phyloP scores from a whole-genome alignment of 2,329 filamentous ascomycete genomes.

The Verticillium alfalfae region DNA sequence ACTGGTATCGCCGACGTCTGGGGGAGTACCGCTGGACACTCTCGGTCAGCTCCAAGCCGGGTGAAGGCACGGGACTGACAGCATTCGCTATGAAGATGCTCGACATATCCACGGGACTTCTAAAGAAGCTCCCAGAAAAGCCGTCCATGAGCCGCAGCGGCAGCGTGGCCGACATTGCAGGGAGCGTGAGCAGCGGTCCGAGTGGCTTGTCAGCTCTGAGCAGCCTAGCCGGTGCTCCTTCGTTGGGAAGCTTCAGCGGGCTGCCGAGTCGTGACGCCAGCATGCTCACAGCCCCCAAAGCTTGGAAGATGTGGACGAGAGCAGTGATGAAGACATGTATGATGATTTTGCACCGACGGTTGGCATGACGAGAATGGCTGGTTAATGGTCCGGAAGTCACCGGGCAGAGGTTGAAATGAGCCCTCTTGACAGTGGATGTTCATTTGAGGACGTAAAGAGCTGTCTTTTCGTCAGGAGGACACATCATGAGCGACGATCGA shows the following conservation, averaged over 20 bases:
- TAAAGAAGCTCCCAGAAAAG: conserved; percentile 67
- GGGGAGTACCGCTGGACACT: conserved; percentile 94
- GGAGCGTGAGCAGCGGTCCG: conserved; percentile 16
- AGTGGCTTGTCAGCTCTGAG: conserved; percentile 20
- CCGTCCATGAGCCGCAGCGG: conserved; percentile 55
- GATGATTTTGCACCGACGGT: conserved; percentile 33
- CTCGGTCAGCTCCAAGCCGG: conserved; percentile 73
- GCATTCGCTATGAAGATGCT: conserved; percentile 74
- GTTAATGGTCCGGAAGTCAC: conserved; percentile 5
- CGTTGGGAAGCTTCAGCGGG: conserved; percentile 32
- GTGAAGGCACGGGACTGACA: conserved; percentile 51
- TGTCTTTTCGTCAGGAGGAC: background rate
- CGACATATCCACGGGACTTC: conserved; percentile 63
- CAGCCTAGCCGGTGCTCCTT: conserved; percentile 15
- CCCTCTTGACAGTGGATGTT: background rate
- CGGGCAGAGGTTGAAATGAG: background rate
- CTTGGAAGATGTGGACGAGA: conserved; percentile 42
- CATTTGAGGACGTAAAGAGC: background rate
- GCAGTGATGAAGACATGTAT: conserved; percentile 53
- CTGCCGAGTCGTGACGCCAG: conserved; percentile 42
- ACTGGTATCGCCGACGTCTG: conserved; percentile 82
- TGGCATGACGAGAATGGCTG: conserved; percentile 23
- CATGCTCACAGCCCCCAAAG: conserved; percentile 45
- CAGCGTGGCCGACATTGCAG: conserved; percentile 42
- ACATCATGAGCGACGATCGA: background rate